Conservation (phyloP, 306 rosid species). For the Castanea mollissima region DNA sequence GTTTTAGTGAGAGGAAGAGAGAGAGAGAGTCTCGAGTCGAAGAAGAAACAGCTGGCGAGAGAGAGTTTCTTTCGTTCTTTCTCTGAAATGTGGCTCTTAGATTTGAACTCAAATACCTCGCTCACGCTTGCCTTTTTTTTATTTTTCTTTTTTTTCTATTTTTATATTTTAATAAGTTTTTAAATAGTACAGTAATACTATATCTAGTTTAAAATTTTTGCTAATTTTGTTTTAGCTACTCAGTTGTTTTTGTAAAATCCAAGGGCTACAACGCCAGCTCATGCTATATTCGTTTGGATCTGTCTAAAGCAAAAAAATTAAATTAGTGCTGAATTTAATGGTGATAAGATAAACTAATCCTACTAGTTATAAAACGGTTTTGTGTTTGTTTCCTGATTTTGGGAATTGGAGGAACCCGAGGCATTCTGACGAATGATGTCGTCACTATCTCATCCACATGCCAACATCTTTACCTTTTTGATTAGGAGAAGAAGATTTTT, state of each 20-base stretch:
- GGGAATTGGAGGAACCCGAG: neutral
- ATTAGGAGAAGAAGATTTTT: no score
- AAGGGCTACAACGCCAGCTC: neutral
- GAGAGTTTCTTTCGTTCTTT: neutral
- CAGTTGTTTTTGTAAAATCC: neutral
- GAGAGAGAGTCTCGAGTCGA: neutral
- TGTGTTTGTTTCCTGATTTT: neutral
- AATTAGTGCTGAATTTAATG: neutral
- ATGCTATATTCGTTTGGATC: neutral
- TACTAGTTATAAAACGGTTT: neutral
- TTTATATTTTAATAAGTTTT: no score
- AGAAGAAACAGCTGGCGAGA: conserved; percentile 21
- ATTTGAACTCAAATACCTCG: neutral
- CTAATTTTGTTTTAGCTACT: neutral
- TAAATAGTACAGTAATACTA: no score
- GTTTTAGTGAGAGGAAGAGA: neutral
- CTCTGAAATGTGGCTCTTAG: neutral
- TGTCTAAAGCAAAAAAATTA: neutral
- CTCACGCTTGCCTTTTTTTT: neutral
- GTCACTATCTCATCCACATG: neutral
- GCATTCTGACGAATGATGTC: neutral
- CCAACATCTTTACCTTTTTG: neutral
- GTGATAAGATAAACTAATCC: neutral
- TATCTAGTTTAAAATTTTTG: no score
- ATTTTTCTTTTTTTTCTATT: no score